phyloP scores from a whole-genome alignment of 805 yeast genomes.

The Kluyveromyces starmeri region DNA sequence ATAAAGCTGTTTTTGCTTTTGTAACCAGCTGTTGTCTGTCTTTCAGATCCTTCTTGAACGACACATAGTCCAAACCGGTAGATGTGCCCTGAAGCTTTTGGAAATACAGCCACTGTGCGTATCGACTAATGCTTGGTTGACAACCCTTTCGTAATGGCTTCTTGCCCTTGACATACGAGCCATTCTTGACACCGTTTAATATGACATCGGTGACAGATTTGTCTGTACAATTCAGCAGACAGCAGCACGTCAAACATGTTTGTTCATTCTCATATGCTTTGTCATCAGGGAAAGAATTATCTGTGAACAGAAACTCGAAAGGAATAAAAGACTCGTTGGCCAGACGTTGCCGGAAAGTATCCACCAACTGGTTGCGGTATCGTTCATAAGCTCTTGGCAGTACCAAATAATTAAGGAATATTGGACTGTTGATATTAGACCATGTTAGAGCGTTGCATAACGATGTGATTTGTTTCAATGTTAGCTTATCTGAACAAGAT shows the following conservation, averaged over 20 bases:
- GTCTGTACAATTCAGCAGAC: slow-evolving; percentile 7
- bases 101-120: slow-evolving; percentile 20
- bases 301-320: slow-evolving; percentile 10
- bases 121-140: slow-evolving; percentile 19
- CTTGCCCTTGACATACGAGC: slow-evolving; percentile 37
- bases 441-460: slow-evolving; percentile 40
- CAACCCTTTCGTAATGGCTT: slow-evolving; percentile 38
- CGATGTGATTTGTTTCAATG: slow-evolving; percentile 52
- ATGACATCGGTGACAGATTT: slow-evolving; percentile 28
- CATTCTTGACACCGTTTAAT: slow-evolving; percentile 54
- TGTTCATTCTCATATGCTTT: slow-evolving; percentile 8
- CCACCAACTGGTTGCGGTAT: slow-evolving; percentile 5
- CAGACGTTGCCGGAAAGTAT: slow-evolving; percentile 13
- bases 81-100: slow-evolving; percentile 5
- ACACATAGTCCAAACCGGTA: slow-evolving; percentile 20
- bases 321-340: neutral
- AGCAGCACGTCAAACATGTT: slow-evolving; percentile 18
- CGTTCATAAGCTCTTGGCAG: slow-evolving; percentile 27
- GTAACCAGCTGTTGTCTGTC: slow-evolving; percentile 28
- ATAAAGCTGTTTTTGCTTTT: slow-evolving; percentile 18
- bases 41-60: slow-evolving; percentile 22
- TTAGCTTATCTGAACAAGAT: slow-evolving; percentile 82
- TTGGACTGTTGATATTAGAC: slow-evolving; percentile 25
- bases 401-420: slow-evolving; percentile 40
- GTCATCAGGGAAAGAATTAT: slow-evolving; percentile 14